Conservation (phyloP, 768 basidiomycete species). For the Serendipita sp. region DNA sequence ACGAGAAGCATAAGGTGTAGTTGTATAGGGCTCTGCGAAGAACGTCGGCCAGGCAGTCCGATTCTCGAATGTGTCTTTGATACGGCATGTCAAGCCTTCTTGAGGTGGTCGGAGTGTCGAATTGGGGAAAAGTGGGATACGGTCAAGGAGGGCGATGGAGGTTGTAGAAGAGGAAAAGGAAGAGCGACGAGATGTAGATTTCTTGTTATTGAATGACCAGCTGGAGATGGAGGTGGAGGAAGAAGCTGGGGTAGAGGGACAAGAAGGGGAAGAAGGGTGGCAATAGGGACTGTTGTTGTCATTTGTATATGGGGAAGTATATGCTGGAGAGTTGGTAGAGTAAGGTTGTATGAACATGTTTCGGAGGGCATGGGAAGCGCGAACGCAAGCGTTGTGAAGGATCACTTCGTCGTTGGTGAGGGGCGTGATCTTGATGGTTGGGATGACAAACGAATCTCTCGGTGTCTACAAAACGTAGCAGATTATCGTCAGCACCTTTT, state of each 20-base stretch:
- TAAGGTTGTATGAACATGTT: too few species aligned
- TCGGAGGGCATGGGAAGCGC: background rate
- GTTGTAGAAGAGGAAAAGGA: background rate
- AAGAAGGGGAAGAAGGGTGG: background rate
- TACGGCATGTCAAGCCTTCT: background rate
- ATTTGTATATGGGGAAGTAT: too few species aligned
- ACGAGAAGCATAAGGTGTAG: background rate
- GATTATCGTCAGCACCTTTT: too few species aligned
- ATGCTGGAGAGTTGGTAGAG: too few species aligned
- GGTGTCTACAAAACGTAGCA: background rate
- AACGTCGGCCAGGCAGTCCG: background rate
- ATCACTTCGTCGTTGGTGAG: background rate
- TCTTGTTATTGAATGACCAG: too few species aligned
- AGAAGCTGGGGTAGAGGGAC: too few species aligned
- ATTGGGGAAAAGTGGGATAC: background rate
- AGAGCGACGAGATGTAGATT: background rate
- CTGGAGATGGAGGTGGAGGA: too few species aligned
- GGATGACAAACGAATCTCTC: background rate
- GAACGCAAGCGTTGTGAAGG: background rate
- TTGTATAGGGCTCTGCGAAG: background rate
- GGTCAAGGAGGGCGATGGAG: background rate
- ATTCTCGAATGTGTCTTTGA: background rate
- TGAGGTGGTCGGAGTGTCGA: background rate
- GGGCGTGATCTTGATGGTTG: background rate
- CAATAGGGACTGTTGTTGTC: background rate